phyloP scores from a whole-genome alignment of 108 stramenopile genomes.

The Halocafeteria seosinensis region DNA sequence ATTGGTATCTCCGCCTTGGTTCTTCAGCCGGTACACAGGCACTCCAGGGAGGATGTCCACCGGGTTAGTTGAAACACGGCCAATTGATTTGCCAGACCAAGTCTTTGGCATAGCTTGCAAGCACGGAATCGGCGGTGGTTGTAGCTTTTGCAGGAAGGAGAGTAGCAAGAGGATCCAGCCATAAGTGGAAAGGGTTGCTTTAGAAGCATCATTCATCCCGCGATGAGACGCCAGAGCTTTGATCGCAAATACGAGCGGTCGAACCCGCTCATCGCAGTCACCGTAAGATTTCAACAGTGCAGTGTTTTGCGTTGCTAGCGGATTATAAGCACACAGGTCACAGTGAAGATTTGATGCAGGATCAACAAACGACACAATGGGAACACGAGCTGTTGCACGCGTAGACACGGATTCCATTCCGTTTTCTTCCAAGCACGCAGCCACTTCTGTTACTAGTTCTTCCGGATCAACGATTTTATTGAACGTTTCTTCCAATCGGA shows the following conservation, averaged over 20 bases:
- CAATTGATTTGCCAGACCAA: background rate
- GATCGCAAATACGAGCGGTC: conserved; percentile 68
- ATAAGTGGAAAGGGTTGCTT: conserved; percentile 82
- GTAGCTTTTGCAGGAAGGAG: conserved; percentile 55
- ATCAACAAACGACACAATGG: conserved; percentile 56
- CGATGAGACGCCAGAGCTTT: conserved; percentile 86
- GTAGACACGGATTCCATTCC: conserved; percentile 71
- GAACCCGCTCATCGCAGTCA: conserved; percentile 50
- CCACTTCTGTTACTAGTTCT: conserved; percentile 25
- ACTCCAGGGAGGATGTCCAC: too few relatives aligned
- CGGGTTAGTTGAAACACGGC: too few relatives aligned
- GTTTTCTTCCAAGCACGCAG: conserved; percentile 38
- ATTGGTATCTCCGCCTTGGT: too few relatives aligned
- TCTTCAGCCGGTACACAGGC: too few relatives aligned
- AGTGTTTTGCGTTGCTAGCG: conserved; percentile 84
- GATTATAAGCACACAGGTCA: conserved; percentile 82
- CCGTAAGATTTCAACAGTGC: conserved; percentile 61
- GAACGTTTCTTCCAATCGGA: too few relatives aligned
- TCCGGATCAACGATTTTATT: too few relatives aligned
- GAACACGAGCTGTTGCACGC: conserved; percentile 82
- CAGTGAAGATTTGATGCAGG: conserved; percentile 58
- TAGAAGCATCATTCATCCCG: conserved; percentile 75
- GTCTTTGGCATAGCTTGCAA: conserved; percentile 55
- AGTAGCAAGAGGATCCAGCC: conserved; percentile 83
- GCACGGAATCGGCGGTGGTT: conserved; percentile 55